Conservation (phyloP, 768 basidiomycete genomes). For the Tylopilus plumbeoviolaceoides region DNA sequence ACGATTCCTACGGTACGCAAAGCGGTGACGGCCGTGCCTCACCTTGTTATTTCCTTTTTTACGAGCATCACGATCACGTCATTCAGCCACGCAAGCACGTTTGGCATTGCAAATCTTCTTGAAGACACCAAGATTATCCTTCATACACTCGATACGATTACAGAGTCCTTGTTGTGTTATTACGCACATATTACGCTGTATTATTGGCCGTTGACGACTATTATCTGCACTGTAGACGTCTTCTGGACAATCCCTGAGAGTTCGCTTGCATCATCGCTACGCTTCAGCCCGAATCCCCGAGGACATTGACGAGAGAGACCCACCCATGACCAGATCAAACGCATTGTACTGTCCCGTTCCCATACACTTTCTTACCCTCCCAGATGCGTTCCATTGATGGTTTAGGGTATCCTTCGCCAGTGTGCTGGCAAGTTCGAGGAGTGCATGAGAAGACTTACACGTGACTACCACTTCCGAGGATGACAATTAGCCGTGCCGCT, state of each 20-base stretch:
- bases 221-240: background rate
- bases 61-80: background rate
- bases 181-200: background rate
- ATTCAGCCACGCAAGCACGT: background rate
- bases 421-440: background rate
- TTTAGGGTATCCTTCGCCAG: too few relatives aligned
- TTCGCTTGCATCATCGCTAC: background rate
- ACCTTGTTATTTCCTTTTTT: background rate
- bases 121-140: too few relatives aligned
- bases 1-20: conserved; percentile 67
- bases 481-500: background rate
- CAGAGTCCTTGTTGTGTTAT: background rate
- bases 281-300: background rate
- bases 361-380: too few relatives aligned
- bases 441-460: background rate
- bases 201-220: background rate
- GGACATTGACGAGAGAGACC: too few relatives aligned
- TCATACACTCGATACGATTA: too few relatives aligned
- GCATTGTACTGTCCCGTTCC: too few relatives aligned
- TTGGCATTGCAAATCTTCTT: background rate
- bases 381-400: too few relatives aligned
- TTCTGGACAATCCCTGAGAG: background rate
- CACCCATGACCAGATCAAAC: too few relatives aligned
- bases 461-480: background rate
- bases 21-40: conserved; percentile 34